phyloP scores from a whole-genome alignment of 2,329 filamentous ascomycete species.

The Ophiosphaerella herpotricha region DNA sequence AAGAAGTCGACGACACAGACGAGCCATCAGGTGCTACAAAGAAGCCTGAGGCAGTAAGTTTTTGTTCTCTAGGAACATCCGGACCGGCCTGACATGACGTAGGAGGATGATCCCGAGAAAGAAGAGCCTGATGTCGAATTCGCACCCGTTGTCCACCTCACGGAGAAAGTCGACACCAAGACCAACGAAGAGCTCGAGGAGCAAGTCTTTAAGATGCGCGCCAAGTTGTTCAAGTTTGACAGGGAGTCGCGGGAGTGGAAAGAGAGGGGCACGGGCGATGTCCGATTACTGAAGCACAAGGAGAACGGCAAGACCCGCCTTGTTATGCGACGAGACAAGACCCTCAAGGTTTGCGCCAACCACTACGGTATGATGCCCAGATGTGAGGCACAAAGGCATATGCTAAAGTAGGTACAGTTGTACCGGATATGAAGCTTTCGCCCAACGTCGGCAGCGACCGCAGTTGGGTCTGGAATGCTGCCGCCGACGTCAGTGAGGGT shows the following conservation, averaged over 20 bases:
- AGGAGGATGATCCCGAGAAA: slow-evolving; percentile 79
- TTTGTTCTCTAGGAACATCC: not conserved
- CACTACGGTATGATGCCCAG: slow-evolving; percentile 79
- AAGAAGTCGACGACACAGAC: slow-evolving; percentile 69
- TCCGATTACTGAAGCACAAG: slow-evolving; percentile 96
- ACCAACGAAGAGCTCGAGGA: slow-evolving; percentile 99
- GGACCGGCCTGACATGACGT: slow-evolving; percentile 18
- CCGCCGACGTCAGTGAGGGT: slow-evolving; percentile 96
- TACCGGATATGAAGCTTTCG: slow-evolving; percentile 97
- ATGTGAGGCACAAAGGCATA: slow-evolving; percentile 6
- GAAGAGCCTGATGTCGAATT: slow-evolving; percentile 95
- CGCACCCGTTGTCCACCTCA: slow-evolving; percentile 93
- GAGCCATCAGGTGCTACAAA: slow-evolving; percentile 85
- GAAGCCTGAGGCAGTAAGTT: slow-evolving; percentile 55
- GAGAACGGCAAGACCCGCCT: slow-evolving; percentile 97
- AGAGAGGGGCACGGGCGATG: slow-evolving; percentile 96
- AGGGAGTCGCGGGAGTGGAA: slow-evolving; percentile 95
- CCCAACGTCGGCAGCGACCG: slow-evolving; percentile 98
- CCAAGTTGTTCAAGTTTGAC: slow-evolving; percentile 99
- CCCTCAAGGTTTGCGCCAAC: slow-evolving; percentile 99
- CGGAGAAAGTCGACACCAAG: slow-evolving; percentile 95
- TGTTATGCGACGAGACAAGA: slow-evolving; percentile 99
- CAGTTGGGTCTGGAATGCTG: slow-evolving; percentile 99
- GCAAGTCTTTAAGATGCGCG: slow-evolving; percentile 98
- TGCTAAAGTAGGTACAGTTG: slow-evolving; percentile 62